A percentile compares a stretch with the other conserved stretches of the same genome.
Conservation (phyloP, 2,329 filamentous ascomycete species). For the Colletotrichum sojae region DNA sequence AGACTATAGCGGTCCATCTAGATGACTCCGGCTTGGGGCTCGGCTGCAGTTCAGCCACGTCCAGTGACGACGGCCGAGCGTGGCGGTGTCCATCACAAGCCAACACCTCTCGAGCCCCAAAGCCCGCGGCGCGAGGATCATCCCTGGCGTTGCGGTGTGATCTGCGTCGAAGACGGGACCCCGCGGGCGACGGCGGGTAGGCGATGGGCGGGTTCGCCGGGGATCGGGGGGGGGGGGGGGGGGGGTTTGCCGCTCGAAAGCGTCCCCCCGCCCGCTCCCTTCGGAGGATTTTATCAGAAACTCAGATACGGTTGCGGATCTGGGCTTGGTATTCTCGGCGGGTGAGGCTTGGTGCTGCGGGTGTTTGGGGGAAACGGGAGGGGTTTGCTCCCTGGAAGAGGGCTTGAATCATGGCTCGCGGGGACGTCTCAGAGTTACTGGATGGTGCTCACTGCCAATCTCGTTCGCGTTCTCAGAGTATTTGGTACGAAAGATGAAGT, state of each 20-base stretch:
- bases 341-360: conserved; percentile 2
- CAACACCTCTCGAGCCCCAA: no score
- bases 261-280: not conserved
- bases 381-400: not conserved
- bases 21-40: no score
- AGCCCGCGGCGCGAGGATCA: no score
- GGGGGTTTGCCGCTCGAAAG: not conserved
- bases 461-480: not conserved
- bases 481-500: not conserved
- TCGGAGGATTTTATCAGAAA: conserved; percentile 17
- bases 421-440: not conserved
- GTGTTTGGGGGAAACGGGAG: not conserved
- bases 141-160: not conserved
- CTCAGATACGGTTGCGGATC: conserved; percentile 8
- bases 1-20: no score
- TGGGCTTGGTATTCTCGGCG: conserved; percentile 5
- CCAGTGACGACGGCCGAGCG: not conserved
- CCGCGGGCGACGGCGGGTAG: not conserved
- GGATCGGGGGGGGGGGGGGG: not conserved
- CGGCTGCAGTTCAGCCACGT: not conserved
- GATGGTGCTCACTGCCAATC: not conserved
- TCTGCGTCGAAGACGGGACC: not conserved
- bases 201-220: not conserved
- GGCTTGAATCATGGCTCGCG: not conserved
- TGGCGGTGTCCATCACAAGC: conserved; percentile 16